phyloP scores from a whole-genome alignment of 2,329 filamentous ascomycete species.

The Phialemonium atrogriseum region DNA sequence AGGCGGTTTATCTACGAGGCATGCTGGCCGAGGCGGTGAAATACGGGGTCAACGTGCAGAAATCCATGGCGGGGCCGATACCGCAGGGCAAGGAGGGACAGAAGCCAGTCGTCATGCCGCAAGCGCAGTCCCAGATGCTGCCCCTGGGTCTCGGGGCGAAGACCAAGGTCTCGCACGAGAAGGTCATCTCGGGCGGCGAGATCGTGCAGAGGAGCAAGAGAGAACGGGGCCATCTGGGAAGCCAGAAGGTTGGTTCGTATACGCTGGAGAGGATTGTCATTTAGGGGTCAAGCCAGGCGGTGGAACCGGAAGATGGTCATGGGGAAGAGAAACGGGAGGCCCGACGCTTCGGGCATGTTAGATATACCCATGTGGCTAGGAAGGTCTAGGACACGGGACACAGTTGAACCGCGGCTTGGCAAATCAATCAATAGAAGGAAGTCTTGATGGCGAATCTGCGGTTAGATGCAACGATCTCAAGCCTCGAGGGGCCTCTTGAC shows the following conservation, averaged over 20 bases:
- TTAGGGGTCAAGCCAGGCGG: constrained; percentile 29
- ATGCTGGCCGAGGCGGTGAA: constrained; percentile 58
- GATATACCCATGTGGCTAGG: too few relatives aligned
- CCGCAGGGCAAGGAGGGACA: constrained; percentile 18
- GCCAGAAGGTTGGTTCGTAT: constrained; percentile 74
- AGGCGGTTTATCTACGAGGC: constrained; percentile 56
- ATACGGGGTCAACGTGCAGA: constrained; percentile 39
- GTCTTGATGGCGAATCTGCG: too few relatives aligned
- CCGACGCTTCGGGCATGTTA: too few relatives aligned
- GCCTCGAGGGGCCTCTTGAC: too few relatives aligned
- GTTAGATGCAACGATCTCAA: too few relatives aligned
- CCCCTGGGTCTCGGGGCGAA: constrained; percentile 66
- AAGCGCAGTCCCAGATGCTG: constrained; percentile 41
- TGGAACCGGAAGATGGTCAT: too few relatives aligned
- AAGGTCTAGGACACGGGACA: too few relatives aligned
- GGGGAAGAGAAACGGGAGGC: too few relatives aligned
- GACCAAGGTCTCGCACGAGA: constrained; percentile 38
- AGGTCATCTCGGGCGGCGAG: constrained; percentile 63
- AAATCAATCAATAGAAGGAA: too few relatives aligned
- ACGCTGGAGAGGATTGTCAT: constrained; percentile 70
- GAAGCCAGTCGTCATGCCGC: constrained; percentile 33
- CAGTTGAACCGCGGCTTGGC: too few relatives aligned
- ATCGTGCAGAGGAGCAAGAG: constrained; percentile 59
- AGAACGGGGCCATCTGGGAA: constrained; percentile 70
- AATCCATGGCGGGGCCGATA: background rate